Evolutionary conservation across 1,139 yeast species (phyloP).

Genomic region (Blastobotrys apis): DNA sequence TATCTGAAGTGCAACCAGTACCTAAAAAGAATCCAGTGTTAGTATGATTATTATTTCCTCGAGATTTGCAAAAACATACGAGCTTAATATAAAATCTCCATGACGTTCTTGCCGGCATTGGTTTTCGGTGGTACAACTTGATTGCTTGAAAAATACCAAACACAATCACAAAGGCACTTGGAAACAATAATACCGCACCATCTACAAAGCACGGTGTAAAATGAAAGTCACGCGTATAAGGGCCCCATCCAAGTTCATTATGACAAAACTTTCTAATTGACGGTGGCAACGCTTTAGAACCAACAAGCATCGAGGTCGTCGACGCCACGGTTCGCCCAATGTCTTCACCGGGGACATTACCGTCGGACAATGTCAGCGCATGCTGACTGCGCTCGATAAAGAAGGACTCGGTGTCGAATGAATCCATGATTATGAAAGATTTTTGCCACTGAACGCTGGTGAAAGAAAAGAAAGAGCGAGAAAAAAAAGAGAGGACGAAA

Average conservation of each 20-base stretch:
- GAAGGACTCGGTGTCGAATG: slow-evolving; percentile 1
- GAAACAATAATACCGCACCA: slow-evolving; percentile 54
- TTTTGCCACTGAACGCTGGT: not conserved
- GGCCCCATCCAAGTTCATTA: slow-evolving; percentile 69
- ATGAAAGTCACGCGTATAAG: slow-evolving; percentile 58
- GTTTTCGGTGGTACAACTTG: slow-evolving; percentile 28
- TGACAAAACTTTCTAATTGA: slow-evolving; percentile 39
- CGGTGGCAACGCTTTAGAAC: not conserved
- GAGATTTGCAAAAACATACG: slow-evolving; percentile 29
- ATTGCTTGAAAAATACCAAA: slow-evolving; percentile 49
- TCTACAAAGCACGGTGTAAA: slow-evolving; percentile 80
- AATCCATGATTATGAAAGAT: not conserved
- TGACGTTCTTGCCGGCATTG: slow-evolving; percentile 35
- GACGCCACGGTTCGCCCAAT: not conserved
- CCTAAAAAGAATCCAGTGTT: slow-evolving; percentile 17
- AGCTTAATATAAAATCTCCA: slow-evolving; percentile 40
- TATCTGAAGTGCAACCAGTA: slow-evolving; percentile 44
- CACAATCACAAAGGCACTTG: slow-evolving; percentile 51
- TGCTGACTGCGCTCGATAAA: not conserved
- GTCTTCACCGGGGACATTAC: not conserved
- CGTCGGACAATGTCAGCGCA: not conserved
- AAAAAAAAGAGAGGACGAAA: not conserved
- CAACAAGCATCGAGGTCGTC: not conserved
- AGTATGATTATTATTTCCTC: not conserved
- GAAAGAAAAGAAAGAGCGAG: not conserved